Percentiles rank a stretch among this genome's conserved stretches.
Conservation (phyloP, 2,329 filamentous ascomycete genomes). For the Ascochyta koolunga region DNA sequence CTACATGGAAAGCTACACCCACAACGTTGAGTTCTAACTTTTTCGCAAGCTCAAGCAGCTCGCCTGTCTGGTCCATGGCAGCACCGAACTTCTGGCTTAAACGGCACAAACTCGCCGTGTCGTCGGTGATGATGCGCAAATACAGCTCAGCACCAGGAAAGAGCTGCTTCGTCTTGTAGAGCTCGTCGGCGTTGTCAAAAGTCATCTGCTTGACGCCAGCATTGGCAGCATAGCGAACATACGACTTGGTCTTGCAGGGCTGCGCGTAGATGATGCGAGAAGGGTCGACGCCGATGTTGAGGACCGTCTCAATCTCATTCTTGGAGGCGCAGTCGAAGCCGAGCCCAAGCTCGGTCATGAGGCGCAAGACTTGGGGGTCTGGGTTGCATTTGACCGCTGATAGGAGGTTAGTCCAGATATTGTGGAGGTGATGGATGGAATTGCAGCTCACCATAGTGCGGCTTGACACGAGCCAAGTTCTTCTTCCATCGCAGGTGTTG, state of each 20-base stretch:
- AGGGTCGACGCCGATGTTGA: constrained; percentile 81
- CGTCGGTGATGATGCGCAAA: constrained; percentile 93
- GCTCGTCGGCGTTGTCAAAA: constrained; percentile 97
- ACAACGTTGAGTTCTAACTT: constrained; percentile 87
- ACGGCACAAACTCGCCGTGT: constrained; percentile 91
- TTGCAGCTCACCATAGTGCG: constrained; percentile 82
- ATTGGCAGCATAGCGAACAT: constrained; percentile 86
- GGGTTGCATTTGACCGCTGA: constrained; percentile 98
- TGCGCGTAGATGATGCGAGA: constrained; percentile 97
- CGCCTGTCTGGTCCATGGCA: constrained; percentile 78
- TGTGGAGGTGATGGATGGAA: not conserved
- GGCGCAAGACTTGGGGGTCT: constrained; percentile 83
- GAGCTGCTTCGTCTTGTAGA: constrained; percentile 95
- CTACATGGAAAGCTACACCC: constrained; percentile 97
- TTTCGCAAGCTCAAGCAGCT: constrained; percentile 79
- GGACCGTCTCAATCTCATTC: constrained; percentile 91
- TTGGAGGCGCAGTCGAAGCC: constrained; percentile 99
- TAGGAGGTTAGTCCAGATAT: constrained; percentile 28
- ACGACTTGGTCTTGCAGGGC: constrained; percentile 99
- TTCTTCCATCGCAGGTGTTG: constrained; percentile 98
- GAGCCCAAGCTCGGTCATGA: constrained; percentile 85
- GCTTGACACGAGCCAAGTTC: constrained; percentile 89
- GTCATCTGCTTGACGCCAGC: constrained; percentile 96
- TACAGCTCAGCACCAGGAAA: constrained; percentile 89
- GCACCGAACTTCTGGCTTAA: constrained; percentile 98